Evolutionary conservation across 1,139 yeast species (phyloP), one percentile per base, ranked within the genome.

Genomic region (Yamadazyma triangularis): DNA sequence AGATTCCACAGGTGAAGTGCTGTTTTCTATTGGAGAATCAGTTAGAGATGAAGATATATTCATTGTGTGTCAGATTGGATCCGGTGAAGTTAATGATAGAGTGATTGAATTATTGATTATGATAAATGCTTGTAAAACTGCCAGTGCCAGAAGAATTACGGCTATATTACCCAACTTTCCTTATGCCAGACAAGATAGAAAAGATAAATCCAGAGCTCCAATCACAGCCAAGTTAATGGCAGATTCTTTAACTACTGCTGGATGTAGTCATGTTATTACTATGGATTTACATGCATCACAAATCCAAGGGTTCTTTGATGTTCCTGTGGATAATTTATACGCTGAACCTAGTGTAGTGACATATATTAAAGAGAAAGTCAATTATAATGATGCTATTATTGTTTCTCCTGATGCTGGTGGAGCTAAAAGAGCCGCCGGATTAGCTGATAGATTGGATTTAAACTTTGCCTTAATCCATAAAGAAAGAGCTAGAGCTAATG

Each of bases 11-110:
- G 79, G 80, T 28, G 88, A 81, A 56, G 91, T 97, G 2, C 85
- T 94, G 27, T 96, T 93, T 26, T 34, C 95, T 27, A 86, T 91
- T 44, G 94, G 94, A 15, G 97, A 91, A 58, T 85, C 95, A 16
- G 95, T 91, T 26, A 79, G 98, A 63, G 98, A 91, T 56, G 97
- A 91, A 56, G 98, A 91, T 55, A 79, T 91, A 26, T 91, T 82
- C 56, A 85, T 91, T 43, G 73, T 91, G 38, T 28, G 31, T 22
- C 97, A 91, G 60, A 86, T 88, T 28, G 96, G 96, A 16, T 82
- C 93, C 26, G 97, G 96, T 15, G 78, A 77, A 21, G 93, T 91
- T 34, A 91, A 91, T 54, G 96, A 89, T 58, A 76, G 84, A 40
- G 80, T 91, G 27, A 72, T 83, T 77, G 93, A 83, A 49, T 59